These are phyloP conservation scores for Agaricales sp. DNA, from an alignment of 1,284 basidiomycete genomes.

Conservation along the genomic window DNA sequence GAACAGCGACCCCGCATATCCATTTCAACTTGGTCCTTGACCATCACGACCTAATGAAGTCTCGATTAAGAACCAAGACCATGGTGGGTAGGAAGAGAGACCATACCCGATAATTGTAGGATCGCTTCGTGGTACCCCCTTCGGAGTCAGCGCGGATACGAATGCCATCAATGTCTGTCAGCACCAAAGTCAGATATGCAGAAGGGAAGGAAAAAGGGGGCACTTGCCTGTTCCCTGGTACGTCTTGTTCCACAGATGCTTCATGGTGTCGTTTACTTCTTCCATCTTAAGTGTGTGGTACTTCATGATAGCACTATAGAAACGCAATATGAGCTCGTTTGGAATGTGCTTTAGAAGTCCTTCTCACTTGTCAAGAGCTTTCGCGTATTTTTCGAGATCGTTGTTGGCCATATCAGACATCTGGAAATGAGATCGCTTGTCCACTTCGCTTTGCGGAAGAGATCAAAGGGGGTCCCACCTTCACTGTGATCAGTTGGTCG, in stretches of 20 bases:
- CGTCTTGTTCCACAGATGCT: constrained; percentile 95
- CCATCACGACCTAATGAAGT: constrained; percentile 80
- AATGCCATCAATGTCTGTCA: constrained; percentile 96
- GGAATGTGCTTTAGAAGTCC: background rate
- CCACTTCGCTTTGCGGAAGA: background rate
- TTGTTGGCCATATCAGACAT: constrained; percentile 92
- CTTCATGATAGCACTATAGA: constrained; percentile 86
- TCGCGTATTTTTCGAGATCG: constrained; percentile 94
- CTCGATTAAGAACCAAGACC: constrained; percentile 16
- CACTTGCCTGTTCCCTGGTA: constrained; percentile 91
- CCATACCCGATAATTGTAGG: constrained; percentile 96
- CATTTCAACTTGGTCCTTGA: constrained; percentile 97
- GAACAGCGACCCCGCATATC: constrained; percentile 99
- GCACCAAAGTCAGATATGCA: constrained; percentile 4
- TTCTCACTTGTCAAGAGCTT: constrained; percentile 85
- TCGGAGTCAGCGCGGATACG: constrained; percentile 93
- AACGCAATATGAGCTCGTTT: constrained; percentile 6
- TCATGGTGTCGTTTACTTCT: constrained; percentile 97
- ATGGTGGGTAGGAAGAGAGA: constrained; percentile 8
- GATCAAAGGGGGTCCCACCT: constrained; percentile 37
- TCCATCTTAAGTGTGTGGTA: constrained; percentile 99
- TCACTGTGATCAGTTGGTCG: constrained; percentile 89
- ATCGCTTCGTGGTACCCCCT: constrained; percentile 73
- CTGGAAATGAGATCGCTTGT: constrained; percentile 27
- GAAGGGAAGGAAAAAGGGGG: constrained; percentile 3